Base-by-base conservation (phyloP, 1,139 yeast genomes). In the Yamadazyma conglobata region DNA sequence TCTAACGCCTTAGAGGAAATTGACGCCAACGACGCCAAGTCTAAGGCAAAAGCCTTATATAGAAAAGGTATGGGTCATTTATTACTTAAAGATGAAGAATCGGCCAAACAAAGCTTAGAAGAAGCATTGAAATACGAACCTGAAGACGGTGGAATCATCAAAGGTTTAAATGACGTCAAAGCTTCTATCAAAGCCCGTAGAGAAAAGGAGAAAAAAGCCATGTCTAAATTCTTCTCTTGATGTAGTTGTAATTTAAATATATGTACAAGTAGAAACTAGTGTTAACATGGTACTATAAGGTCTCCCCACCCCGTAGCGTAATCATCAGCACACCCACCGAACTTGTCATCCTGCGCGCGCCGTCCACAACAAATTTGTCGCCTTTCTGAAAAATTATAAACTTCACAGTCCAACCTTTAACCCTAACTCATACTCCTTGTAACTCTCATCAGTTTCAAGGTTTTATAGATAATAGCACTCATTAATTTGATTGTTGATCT, bases 11-110 rank as follows among this genome's bases (percentile, higher is more conserved):
- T 86, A 33, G 81, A 71, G 22, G 81, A 71, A 23, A 72, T 70
- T 16, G 81, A 78, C 26, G 64, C 82, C 9, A 86, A 77, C 31
- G 82, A 74, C 33, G 74, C 77, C 44, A 74, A 73, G 52, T 86
- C 94, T 5, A 74, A 72, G 53, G 87, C 94, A 6, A 89, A 89
- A 64, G 96, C 96, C 0, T 65, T 74, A 31, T 89, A 83, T 64
- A 78, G 96, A 53, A 79, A 87, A 58, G 96, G 95, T 21, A 64
- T 75, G 50, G 96, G 94, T 1, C 69, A 77, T 45, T 58, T 76
- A 34, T 60, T 74, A 15, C 60, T 67, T 17, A 82, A 82, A 50
- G 79, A 85, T 51, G 85, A 81, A 38, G 89, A 79, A 21, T 72
- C 66, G 30, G 95, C 96, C 0, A 63, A 81, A 32, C 56, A 55